These are phyloP conservation scores for Cyberlindnera japonica DNA, from an alignment of 805 yeast genomes.

Conservation along the genomic window DNA sequence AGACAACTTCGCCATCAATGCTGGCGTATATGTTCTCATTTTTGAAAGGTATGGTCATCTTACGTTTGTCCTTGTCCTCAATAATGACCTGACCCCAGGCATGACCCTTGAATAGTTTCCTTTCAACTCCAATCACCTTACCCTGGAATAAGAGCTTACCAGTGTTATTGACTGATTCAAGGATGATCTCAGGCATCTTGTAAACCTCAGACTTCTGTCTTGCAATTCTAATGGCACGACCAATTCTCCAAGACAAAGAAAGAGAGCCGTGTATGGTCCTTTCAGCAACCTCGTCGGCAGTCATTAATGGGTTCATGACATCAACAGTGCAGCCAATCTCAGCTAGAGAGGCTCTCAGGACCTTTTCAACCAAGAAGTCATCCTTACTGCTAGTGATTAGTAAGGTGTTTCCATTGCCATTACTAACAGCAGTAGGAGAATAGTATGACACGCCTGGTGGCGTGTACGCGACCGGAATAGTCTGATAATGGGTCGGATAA, in stretches of 20 bases:
- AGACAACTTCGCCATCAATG: conserved; percentile 29
- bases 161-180: conserved; percentile 36
- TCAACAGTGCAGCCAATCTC: conserved; percentile 42
- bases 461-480: conserved; percentile 25
- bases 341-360: conserved; percentile 39
- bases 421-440: conserved; percentile 30
- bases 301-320: conserved; percentile 30
- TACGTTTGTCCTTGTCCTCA: conserved; percentile 21
- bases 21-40: conserved; percentile 42
- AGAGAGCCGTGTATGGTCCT: conserved; percentile 31
- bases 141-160: conserved; percentile 38
- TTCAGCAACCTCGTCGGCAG: conserved; percentile 25
- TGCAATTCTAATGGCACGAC: conserved; percentile 38
- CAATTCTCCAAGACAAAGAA: conserved; percentile 45
- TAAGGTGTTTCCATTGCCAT: conserved; percentile 41
- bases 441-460: conserved; percentile 21
- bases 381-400: conserved; percentile 32
- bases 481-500: conserved; percentile 42
- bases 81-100: conserved; percentile 42
- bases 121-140: conserved; percentile 41
- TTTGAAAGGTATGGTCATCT: conserved; percentile 41
- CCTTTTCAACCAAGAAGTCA: conserved; percentile 35
- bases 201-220: conserved; percentile 36
- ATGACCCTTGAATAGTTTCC: conserved; percentile 40
- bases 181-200: conserved; percentile 32